phyloP scores from a whole-genome alignment of 306 rosid species.

The Mimosa pudica region DNA sequence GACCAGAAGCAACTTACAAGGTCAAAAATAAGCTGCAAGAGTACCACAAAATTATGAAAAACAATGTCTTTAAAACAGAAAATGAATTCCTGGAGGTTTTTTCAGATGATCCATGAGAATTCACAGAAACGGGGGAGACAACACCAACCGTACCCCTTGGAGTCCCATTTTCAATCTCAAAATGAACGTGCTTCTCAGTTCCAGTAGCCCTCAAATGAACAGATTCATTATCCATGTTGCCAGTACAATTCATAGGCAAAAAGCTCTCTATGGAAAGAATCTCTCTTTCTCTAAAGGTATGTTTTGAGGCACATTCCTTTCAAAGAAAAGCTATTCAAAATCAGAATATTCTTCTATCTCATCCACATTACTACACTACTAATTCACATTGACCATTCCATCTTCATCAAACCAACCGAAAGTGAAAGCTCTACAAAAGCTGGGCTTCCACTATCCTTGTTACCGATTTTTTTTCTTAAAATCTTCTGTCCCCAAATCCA shows the following conservation, averaged over 20 bases:
- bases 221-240: constrained; percentile 53
- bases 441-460: constrained; percentile 42
- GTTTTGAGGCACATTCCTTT: constrained; percentile 48
- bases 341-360: constrained; percentile 57
- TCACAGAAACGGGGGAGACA: constrained; percentile 41
- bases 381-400: constrained; percentile 47
- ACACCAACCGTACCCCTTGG: constrained; percentile 40
- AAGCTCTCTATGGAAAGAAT: constrained; percentile 38
- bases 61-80: constrained; percentile 64
- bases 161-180: constrained; percentile 62
- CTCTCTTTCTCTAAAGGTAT: constrained; percentile 44
- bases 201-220: constrained; percentile 47
- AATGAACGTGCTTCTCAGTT: constrained; percentile 58
- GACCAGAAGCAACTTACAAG: constrained; percentile 68
- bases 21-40: constrained; percentile 93
- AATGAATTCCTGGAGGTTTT: constrained; percentile 46
- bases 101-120: constrained; percentile 38
- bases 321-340: constrained; percentile 57
- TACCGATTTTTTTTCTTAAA: constrained; percentile 32
- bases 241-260: constrained; percentile 48
- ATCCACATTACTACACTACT: constrained; percentile 39
- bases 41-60: constrained; percentile 86
- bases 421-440: constrained; percentile 64
- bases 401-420: constrained; percentile 71
- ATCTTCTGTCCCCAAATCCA: constrained; percentile 45